phyloP scores from a whole-genome alignment of 2,329 filamentous ascomycete genomes.

The Fusarium sp. region DNA sequence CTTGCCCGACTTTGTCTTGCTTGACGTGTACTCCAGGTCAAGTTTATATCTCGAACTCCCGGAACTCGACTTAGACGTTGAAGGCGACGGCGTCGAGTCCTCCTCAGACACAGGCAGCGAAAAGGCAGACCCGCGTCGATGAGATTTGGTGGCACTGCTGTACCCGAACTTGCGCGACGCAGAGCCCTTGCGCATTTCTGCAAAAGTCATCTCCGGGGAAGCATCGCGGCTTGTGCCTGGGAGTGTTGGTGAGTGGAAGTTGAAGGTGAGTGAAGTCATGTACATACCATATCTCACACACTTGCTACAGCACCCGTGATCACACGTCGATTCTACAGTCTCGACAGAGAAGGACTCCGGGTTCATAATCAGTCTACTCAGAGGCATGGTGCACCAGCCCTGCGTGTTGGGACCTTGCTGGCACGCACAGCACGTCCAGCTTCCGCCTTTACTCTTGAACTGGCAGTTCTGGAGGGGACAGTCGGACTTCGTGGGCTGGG shows the following conservation, averaged over 20 bases:
- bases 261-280: neutral
- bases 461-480: constrained; percentile 68
- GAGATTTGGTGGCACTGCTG: constrained; percentile 50
- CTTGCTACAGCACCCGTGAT: constrained; percentile 67
- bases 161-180: constrained; percentile 57
- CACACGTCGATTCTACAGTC: constrained; percentile 61
- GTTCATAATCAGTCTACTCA: constrained; percentile 52
- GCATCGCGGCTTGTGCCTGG: constrained; percentile 53
- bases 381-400: constrained; percentile 67
- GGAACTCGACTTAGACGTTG: constrained; percentile 46
- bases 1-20: constrained; percentile 49
- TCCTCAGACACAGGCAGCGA: constrained; percentile 40
- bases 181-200: constrained; percentile 57
- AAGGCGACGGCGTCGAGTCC: constrained; percentile 36
- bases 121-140: constrained; percentile 51
- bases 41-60: constrained; percentile 48
- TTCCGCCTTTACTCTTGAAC: constrained; percentile 64
- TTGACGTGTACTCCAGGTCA: constrained; percentile 52
- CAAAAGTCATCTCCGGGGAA: constrained; percentile 57
- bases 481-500: constrained; percentile 60
- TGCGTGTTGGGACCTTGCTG: constrained; percentile 65
- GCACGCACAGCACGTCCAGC: constrained; percentile 70
- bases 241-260: neutral
- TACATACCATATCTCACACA: constrained; percentile 61
- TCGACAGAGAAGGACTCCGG: constrained; percentile 54